Evolutionary conservation across 139 green algal species (phyloP), one percentile per base, ranked within the genome.

Genomic region (Micractinium sp.): DNA sequence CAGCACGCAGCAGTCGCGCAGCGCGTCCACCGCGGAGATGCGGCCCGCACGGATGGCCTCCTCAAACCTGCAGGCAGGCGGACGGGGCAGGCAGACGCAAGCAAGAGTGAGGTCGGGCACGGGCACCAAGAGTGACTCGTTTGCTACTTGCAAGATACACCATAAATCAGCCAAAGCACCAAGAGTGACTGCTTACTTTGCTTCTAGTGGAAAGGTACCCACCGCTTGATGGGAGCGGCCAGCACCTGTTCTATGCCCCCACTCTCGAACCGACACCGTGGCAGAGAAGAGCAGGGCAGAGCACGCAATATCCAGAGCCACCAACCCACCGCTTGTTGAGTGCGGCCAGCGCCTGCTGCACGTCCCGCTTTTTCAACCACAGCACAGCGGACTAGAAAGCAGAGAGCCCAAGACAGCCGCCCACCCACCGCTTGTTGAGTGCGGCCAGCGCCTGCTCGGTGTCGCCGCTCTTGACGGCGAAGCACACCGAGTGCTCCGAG

Each of bases 401-500:
- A n/a, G n/a, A n/a, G n/a, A n/a, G n/a, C n/a, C n/a, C n/a, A n/a
- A n/a, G n/a, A n/a, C n/a, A n/a, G n/a, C n/a, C n/a, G n/a, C n/a
- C n/a, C n/a, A n/a, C n/a, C n/a, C 74, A 92, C 93, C 74, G 91
- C 38, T 89, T 79, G 33, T 83, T 39, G 33, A 97, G 88, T 3
- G 93, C 89, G 9, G 76, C 78, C 18, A 95, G 88, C 33, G 94
- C 93, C 19, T 69, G 56, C 0, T 91, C 82, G 23, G 81, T 91
- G n/a, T 97, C 95, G 4, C 75, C 60, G 20, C 77, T 75, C 86
- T 95, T 96, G 19, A 99, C 96, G 12, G 97, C 98, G 92, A 99
- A 99, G 95, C 98, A 99, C 83, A 99, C 95, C 41, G 94, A 98
- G 94, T 99, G 98, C 94, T 99, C 98, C 14, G 92, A 97, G 77